These are phyloP conservation scores for Rhododendron griersonianum DNA, from an alignment of 148 eudicot species.

Conservation along the genomic window DNA sequence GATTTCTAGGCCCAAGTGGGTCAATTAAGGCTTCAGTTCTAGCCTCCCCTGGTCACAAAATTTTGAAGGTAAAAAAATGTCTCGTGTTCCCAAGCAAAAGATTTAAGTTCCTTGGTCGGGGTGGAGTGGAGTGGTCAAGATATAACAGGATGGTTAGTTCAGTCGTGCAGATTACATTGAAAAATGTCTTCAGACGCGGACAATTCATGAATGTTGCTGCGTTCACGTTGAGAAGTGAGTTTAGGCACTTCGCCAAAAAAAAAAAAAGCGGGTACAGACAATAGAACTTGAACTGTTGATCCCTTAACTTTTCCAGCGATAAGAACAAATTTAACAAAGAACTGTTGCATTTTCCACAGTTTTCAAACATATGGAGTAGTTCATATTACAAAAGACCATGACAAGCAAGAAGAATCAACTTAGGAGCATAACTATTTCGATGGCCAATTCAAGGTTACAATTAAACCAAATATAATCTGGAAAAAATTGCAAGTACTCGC, in stretches of 20 bases:
- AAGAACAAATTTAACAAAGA: neutral
- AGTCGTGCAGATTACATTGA: neutral
- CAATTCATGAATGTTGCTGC: neutral
- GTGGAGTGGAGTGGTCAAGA: neutral
- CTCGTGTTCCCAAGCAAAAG: too few species aligned
- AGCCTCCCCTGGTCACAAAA: neutral
- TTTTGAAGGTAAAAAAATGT: neutral
- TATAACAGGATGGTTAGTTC: neutral
- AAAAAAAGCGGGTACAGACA: neutral
- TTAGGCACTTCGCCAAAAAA: neutral
- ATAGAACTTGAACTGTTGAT: neutral
- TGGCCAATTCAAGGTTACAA: neutral
- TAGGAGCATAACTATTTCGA: neutral
- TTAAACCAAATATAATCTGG: neutral
- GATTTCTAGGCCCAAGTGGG: neutral
- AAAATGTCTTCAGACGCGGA: neutral
- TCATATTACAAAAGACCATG: neutral
- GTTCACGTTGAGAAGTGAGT: neutral
- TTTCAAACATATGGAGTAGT: neutral
- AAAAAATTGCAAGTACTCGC: neutral
- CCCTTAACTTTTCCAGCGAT: neutral
- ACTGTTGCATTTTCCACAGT: neutral
- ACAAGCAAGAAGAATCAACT: neutral
- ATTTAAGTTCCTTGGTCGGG: neutral
- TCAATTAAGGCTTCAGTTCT: neutral